Base-by-base conservation (phyloP, 202 grass and related monocot genomes). In the Alloteropsis angusta region DNA sequence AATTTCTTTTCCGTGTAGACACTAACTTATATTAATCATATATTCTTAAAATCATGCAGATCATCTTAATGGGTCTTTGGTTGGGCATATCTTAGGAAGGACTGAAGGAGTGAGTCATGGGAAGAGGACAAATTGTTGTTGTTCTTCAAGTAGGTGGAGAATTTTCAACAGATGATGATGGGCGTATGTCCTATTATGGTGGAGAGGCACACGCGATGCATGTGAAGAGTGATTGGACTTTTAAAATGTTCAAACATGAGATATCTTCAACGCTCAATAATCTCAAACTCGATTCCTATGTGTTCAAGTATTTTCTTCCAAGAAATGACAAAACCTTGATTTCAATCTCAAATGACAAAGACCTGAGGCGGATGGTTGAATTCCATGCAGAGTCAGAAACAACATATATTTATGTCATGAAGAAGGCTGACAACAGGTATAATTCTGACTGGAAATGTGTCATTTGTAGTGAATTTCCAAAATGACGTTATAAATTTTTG, bases 341-440 rank as follows among this genome's bases (percentile, higher is more conserved):
- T 77, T 95, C 96, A 65, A 85, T 99, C 52, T 95, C 96, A 45
- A 99, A 95, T 75, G 96, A 99, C 82, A 99, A 95, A 84, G 96
- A 99, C 62, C 72, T 99, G 16, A 69, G 10, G 16, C 92, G 96
- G 50, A 99, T 99, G 96, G 88, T 99, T 80, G 89, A 93, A 66
- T 99, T 93, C 85, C 92, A 95, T 86, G 84, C 86, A 10, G 88
- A 88, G 35, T 99, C 92, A 18, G 92, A 89, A 28, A 91, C 86
- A 30, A 99, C 90, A 38, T 87, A 99, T 80, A 80, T 99, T 62
- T 99, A 88, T 90, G 48, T 99, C 71, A 65, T 95, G 72, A 90
- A 89, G 79, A 99, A 95, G 69, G 81, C 69, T 54, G 92, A 93
- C 60, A 93, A 77, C 83, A 95, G 96, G 96, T 98, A 89, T 23